Base-by-base conservation (phyloP, 495 filamentous ascomycete genomes). In the Thermothielavioides terrestris region DNA sequence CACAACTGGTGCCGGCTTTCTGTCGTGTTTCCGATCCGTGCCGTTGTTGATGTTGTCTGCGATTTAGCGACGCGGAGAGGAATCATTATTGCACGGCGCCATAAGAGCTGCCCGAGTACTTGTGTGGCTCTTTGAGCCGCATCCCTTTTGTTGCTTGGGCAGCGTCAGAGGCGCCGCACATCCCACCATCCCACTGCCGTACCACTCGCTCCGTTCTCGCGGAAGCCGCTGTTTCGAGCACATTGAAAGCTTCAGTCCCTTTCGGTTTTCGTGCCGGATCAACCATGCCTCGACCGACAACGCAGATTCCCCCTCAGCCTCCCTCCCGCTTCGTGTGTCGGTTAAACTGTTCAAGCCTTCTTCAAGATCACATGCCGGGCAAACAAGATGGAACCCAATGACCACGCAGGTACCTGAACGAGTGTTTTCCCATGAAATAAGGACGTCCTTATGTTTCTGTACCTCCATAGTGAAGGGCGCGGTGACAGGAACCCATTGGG, bases 101-200 rank as follows among this genome's bases (percentile, higher is more conserved):
- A 88, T 92, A 89, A 90, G 86, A 92, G 81, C 86, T 85, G 86
- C 79, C 85, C 83, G 77, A 73, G 84, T 76, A 84, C 77, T n/a
- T n/a, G n/a, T 82, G 54, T 27, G 11, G 34, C 14, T 25, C 61
- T 53, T 53, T 52, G 55, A 55, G 57, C 30, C 52, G 58, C 58
- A 44, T 42, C 59, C 68, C 72, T 25, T n/a, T 46, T 41, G 72
- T 88, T 86, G 83, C 83, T 78, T 79, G 80, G 85, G 81, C 85
- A 79, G 87, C 80, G 86, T 92, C 86, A 90, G 86, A 90, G 84
- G 84, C 72, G 79, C 78, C 85, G 68, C 53, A 91, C 85, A 91
- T 71, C 53, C 41, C 20, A 32, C 20, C 17, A 37, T 2, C 4
- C 12, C 15, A 15, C 9, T n/a, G n/a, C n/a, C n/a, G n/a, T n/a